Base-by-base conservation (phyloP, 2,329 filamentous ascomycete genomes). In the Monilinia laxa region DNA sequence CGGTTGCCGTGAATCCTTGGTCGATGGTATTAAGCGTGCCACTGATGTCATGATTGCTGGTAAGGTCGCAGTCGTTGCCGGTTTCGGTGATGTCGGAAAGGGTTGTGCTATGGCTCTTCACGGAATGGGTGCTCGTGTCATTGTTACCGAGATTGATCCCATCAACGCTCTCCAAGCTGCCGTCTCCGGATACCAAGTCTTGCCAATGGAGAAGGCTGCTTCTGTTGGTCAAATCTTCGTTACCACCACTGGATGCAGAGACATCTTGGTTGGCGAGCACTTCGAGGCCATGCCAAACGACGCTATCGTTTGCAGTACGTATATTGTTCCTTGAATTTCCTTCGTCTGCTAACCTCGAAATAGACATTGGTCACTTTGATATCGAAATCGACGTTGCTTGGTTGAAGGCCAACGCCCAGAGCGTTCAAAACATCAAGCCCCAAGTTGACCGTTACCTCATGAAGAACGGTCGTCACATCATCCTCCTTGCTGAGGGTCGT, bases 41-140 rank as follows among this genome's bases (percentile, higher is more conserved):
- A 99, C 95, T 81, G 94, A 99, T 85, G 95, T 98, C 82, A 99
- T 99, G 95, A 94, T 98, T 86, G 95, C 95, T 78, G 95, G 95
- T 81, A 98, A 99, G 90, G 88, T 97, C 77, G 93, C 92, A 73
- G 93, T 98, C 74, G 95, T 99, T 75, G 95, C 95, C 77, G 95
- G 95, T 81, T 99, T 90, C 85, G 94, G 94, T 89, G 94, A 99
- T 83, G 95, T 99, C 81, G 94, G 94, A 81, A 99, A 99, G 90
- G 94, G 94, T 76, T 98, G 95, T 80, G 93, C 94, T 77, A 87
- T 95, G 85, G 94, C 94, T 78, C 92, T 99, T 72, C 90, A 92
- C 84, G 90, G 90, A 83, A 97, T 98, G 93, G 94, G 94, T 86
- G 94, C 94, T 76, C 93, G 93, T 77, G 94, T 98, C 79, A 83